These are phyloP conservation scores for Tagetes erecta DNA, from an alignment of 129 eudicot species.

Conservation along the genomic window DNA sequence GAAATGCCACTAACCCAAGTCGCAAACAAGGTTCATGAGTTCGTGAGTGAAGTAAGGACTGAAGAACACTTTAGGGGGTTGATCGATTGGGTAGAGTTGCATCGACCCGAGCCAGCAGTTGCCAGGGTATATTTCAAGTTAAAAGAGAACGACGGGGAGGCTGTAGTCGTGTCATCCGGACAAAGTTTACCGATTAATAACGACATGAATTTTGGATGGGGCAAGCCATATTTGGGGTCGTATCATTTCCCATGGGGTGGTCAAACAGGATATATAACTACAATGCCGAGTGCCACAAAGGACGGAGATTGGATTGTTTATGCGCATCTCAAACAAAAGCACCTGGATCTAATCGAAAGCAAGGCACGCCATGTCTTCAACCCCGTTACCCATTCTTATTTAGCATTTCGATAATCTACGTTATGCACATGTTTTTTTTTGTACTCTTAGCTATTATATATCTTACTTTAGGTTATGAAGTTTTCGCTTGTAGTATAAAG, in stretches of 20 bases:
- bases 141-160: constrained; percentile 31
- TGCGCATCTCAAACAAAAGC: constrained; percentile 43
- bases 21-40: constrained; percentile 39
- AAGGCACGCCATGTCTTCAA: constrained; percentile 44
- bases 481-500: not conserved
- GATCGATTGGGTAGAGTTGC: constrained; percentile 56
- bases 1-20: constrained; percentile 27
- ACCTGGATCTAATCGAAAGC: constrained; percentile 53
- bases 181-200: constrained; percentile 51
- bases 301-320: constrained; percentile 60
- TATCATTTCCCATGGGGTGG: constrained; percentile 76
- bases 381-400: constrained; percentile 32
- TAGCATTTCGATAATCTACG: not conserved
- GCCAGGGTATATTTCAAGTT: constrained; percentile 37
- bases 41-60: constrained; percentile 22
- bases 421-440: too few relatives aligned
- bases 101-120: constrained; percentile 46
- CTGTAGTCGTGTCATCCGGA: constrained; percentile 71
- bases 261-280: constrained; percentile 62
- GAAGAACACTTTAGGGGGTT: constrained; percentile 49
- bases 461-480: not conserved
- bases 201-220: constrained; percentile 61
- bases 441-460: too few relatives aligned
- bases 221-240: constrained; percentile 57
- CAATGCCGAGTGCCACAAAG: constrained; percentile 48